These are phyloP conservation scores for Zoysia japonica DNA, from an alignment of 176 grass and related monocot genomes.

Conservation along the genomic window DNA sequence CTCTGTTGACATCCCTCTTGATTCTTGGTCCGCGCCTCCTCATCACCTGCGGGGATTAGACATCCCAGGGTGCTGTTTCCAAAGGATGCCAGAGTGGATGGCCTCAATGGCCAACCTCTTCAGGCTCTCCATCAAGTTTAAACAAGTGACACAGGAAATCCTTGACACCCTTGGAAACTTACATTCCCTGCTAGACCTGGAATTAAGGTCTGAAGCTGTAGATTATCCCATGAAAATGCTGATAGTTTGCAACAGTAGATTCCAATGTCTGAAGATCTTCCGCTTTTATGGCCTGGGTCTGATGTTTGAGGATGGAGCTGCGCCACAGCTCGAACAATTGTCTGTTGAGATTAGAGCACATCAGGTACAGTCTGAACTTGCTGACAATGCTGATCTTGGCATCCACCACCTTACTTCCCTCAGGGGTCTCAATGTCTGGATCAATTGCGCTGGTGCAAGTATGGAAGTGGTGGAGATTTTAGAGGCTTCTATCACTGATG, in stretches of 20 bases:
- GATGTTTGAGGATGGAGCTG: constrained; percentile 22
- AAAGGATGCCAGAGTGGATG: constrained; percentile 22
- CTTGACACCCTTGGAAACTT: not conserved
- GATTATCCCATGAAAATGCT: constrained; percentile 25
- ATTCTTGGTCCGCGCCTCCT: not conserved
- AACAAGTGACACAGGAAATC: constrained; percentile 17
- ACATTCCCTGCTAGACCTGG: not conserved
- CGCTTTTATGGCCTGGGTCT: constrained; percentile 4
- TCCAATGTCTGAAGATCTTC: constrained; percentile 22
- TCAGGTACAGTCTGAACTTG: not conserved
- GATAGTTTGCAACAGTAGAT: not conserved
- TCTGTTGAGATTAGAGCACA: constrained; percentile 10
- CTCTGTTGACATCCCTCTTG: constrained; percentile 5
- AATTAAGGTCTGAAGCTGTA: not conserved
- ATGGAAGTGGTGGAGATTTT: constrained; percentile 12
- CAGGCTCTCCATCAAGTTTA: not conserved
- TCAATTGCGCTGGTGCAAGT: constrained; percentile 9
- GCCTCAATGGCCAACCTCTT: constrained; percentile 3
- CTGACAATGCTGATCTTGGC: constrained; percentile 20
- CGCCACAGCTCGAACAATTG: not conserved
- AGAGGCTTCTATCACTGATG: constrained; percentile 17
- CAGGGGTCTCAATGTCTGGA: constrained; percentile 18
- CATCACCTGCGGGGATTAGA: not conserved
- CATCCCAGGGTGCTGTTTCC: not conserved
- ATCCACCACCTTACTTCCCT: constrained; percentile 27